phyloP scores from a whole-genome alignment of 192 early-diverging fungal species.

The Rhizoclosmatium globosum region DNA sequence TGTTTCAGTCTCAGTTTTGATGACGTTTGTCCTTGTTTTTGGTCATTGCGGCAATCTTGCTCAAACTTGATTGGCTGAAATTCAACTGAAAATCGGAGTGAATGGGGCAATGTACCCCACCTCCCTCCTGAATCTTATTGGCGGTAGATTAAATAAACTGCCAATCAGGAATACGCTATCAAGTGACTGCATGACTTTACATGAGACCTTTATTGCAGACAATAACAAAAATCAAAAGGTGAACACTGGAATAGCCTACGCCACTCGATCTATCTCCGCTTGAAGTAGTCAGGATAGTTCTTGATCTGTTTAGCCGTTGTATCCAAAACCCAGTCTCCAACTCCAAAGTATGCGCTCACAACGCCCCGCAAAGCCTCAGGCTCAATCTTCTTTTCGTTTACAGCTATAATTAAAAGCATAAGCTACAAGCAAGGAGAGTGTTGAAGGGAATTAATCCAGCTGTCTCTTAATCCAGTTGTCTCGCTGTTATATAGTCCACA shows the following conservation, averaged over 20 bases:
- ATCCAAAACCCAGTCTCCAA: slow-evolving; percentile 53
- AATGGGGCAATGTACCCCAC: no score
- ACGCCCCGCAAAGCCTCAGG: slow-evolving; percentile 48
- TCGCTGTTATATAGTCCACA: not conserved
- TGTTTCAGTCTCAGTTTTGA: no score
- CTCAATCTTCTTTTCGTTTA: slow-evolving; percentile 51
- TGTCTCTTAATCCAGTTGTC: slow-evolving; percentile 3
- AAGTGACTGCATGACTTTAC: no score
- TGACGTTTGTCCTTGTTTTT: no score
- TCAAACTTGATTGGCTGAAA: not conserved
- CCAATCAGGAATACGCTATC: no score
- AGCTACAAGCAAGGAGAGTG: not conserved
- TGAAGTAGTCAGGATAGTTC: slow-evolving; percentile 45
- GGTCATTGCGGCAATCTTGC: not conserved
- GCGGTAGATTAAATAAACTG: no score
- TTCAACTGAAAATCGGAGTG: not conserved
- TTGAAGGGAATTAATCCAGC: not conserved
- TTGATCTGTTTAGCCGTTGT: slow-evolving; percentile 41
- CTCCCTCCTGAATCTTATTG: no score
- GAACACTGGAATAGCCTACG: no score
- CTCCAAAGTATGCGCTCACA: slow-evolving; percentile 35
- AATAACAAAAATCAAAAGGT: no score
- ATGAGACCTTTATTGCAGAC: no score
- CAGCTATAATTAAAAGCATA: slow-evolving; percentile 19
- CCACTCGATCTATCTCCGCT: no score